A percentile compares a stretch with the other conserved stretches of the same genome.
phyloP scores from a whole-genome alignment of 345 rosid species.

The Moricandia arvensis region DNA sequence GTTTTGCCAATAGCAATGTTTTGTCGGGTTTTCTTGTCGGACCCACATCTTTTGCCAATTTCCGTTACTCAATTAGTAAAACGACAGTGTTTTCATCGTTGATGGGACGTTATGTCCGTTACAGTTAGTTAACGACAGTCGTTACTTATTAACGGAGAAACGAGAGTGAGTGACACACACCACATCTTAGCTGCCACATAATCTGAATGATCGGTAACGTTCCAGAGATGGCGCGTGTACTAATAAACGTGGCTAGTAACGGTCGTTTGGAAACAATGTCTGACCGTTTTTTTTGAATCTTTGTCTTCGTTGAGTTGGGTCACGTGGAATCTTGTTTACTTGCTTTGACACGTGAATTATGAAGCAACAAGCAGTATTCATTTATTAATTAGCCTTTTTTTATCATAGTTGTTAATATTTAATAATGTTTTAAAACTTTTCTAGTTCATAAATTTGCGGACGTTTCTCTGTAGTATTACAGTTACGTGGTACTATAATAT shows the following conservation, averaged over 20 bases:
- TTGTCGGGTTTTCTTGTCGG: not conserved
- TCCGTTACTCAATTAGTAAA: not conserved
- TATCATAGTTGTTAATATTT: not conserved
- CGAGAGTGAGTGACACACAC: constrained; percentile 4
- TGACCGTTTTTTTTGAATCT: constrained; percentile 1
- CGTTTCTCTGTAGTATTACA: not conserved
- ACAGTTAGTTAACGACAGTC: too few relatives aligned
- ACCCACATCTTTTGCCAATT: not conserved
- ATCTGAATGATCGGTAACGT: not conserved
- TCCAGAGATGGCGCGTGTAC: constrained; percentile 1
- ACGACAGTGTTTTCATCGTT: not conserved
- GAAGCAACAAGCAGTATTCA: not conserved
- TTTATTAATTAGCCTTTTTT: not conserved
- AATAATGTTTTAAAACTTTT: not conserved
- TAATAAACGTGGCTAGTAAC: not conserved
- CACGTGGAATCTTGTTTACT: constrained; percentile 31
- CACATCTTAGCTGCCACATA: not conserved
- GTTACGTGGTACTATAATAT: not conserved
- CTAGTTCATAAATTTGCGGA: not conserved
- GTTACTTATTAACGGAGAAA: too few relatives aligned
- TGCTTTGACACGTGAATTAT: constrained; percentile 17
- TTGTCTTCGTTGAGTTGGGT: constrained; percentile 17
- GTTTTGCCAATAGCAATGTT: not conserved
- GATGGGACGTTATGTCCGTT: constrained; percentile 7
- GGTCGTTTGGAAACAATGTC: constrained; percentile 13